A percentile compares a stretch with the other conserved stretches of the same genome.
Evolutionary conservation across 495 filamentous ascomycete species (phyloP).

Genomic region (Polyplosphaeria fusca): DNA sequence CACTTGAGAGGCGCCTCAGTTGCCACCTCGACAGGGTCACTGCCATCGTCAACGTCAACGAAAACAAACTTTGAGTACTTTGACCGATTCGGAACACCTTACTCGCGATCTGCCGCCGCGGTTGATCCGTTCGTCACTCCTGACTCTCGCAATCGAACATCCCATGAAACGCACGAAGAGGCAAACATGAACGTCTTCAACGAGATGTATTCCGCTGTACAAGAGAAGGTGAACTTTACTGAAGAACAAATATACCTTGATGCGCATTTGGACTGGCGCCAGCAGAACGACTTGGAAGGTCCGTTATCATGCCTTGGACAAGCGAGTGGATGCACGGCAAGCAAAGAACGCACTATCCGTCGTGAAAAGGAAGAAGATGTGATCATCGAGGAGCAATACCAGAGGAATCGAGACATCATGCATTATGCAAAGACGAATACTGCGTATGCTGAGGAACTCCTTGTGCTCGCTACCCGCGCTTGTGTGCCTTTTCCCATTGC

Average conservation of each 20-base stretch:
- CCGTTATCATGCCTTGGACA: conserved; percentile 14
- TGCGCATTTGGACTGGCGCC: not conserved
- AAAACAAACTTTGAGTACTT: no score
- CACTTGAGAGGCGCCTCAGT: no score
- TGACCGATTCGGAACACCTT: conserved; percentile 9
- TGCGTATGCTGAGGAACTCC: conserved; percentile 9
- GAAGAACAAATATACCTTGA: conserved; percentile 10
- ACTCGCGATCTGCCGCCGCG: conserved; percentile 8
- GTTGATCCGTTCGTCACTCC: conserved; percentile 10
- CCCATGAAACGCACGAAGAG: conserved; percentile 20
- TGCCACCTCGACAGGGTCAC: not conserved
- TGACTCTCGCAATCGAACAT: not conserved
- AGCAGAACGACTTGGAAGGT: not conserved
- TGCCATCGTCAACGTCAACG: conserved; percentile 1
- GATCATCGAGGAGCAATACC: not conserved
- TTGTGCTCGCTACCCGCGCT: conserved; percentile 7
- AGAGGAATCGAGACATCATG: not conserved
- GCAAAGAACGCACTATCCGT: conserved; percentile 13
- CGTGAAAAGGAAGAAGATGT: conserved; percentile 4
- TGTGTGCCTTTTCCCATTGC: conserved; percentile 20
- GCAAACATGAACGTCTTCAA: conserved; percentile 11
- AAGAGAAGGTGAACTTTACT: conserved; percentile 17
- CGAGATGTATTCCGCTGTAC: not conserved
- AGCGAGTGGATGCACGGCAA: conserved; percentile 14
- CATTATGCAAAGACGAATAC: not conserved